Percentiles rank a stretch among this genome's conserved stretches.
Evolutionary conservation across 192 early-diverging fungal species (phyloP).

Genomic region (Coemansia sp.): DNA sequence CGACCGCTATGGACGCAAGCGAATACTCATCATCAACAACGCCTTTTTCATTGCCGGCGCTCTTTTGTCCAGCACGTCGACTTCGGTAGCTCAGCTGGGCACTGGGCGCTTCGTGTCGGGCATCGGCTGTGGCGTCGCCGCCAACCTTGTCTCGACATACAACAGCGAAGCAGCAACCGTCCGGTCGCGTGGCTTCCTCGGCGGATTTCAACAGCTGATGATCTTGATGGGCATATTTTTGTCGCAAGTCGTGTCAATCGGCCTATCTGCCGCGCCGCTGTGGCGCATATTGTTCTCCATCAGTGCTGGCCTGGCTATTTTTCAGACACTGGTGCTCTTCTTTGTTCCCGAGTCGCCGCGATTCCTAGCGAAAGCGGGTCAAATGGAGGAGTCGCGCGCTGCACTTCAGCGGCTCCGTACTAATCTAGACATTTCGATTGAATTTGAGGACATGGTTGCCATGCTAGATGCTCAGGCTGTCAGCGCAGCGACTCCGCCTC

Average conservation of each 20-base stretch:
- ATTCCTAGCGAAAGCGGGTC: conserved; percentile 60
- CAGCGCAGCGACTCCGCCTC: conserved; percentile 25
- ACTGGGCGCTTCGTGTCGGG: conserved; percentile 74
- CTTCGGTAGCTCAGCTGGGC: conserved; percentile 48
- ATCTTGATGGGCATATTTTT: conserved; percentile 79
- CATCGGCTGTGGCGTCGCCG: conserved; percentile 70
- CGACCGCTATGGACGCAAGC: conserved; percentile 68
- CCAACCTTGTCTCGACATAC: conserved; percentile 79
- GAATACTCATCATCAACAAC: conserved; percentile 67
- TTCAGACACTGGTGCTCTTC: conserved; percentile 66
- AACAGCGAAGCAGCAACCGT: conserved; percentile 74
- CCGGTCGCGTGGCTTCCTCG: conserved; percentile 67
- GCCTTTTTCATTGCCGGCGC: conserved; percentile 63
- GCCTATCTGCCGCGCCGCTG: conserved; percentile 55
- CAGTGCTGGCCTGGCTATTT: conserved; percentile 57
- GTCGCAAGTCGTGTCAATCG: conserved; percentile 68
- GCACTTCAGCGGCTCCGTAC: conserved; percentile 58
- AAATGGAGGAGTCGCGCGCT: conserved; percentile 53
- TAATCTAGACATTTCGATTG: conserved; percentile 48
- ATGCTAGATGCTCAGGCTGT: conserved; percentile 17
- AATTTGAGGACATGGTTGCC: conserved; percentile 61
- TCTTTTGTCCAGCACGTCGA: conserved; percentile 60
- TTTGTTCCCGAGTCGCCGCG: conserved; percentile 79
- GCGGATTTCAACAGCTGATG: conserved; percentile 80
- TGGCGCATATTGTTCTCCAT: conserved; percentile 77